A percentile compares a stretch with the other conserved stretches of the same genome.
These are phyloP conservation scores for Solidago caesia DNA, from an alignment of 129 eudicot species.

Conservation along the genomic window DNA sequence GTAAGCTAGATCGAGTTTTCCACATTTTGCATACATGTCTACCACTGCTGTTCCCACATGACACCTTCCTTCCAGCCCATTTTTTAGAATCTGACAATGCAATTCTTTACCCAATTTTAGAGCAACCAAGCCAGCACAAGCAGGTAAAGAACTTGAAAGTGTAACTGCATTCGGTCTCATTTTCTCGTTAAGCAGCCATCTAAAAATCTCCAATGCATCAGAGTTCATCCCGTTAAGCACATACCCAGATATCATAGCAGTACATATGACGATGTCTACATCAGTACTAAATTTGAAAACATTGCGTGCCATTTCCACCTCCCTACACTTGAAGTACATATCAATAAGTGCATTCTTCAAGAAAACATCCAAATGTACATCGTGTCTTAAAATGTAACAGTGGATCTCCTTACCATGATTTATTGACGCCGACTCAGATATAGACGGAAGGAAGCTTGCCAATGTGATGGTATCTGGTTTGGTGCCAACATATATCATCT, in stretches of 20 bases:
- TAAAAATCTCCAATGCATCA: constrained; percentile 54
- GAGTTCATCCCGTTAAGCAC: constrained; percentile 54
- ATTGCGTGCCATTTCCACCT: constrained; percentile 49
- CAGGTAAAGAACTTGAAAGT: constrained; percentile 72
- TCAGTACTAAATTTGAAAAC: constrained; percentile 39
- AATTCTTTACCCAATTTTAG: constrained; percentile 64
- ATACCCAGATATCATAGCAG: constrained; percentile 80
- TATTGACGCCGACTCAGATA: constrained; percentile 44
- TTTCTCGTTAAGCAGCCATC: constrained; percentile 37
- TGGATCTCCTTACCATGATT: constrained; percentile 74
- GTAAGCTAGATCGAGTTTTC: constrained; percentile 57
- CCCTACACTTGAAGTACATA: constrained; percentile 77
- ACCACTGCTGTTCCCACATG: constrained; percentile 64
- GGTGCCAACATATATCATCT: constrained; percentile 54
- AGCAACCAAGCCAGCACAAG: constrained; percentile 72
- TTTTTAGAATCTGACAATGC: constrained; percentile 54
- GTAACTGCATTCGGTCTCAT: constrained; percentile 80
- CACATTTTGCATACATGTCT: constrained; percentile 89
- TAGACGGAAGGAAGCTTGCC: constrained; percentile 63
- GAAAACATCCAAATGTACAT: constrained; percentile 51
- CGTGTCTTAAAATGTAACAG: constrained; percentile 48
- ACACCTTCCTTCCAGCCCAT: constrained; percentile 48
- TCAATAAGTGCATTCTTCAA: constrained; percentile 81
- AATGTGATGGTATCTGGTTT: constrained; percentile 70
- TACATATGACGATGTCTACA: constrained; percentile 67